These are phyloP conservation scores for Saccharomycopsis javanensis DNA, from an alignment of 805 yeast species.

Conservation along the genomic window DNA sequence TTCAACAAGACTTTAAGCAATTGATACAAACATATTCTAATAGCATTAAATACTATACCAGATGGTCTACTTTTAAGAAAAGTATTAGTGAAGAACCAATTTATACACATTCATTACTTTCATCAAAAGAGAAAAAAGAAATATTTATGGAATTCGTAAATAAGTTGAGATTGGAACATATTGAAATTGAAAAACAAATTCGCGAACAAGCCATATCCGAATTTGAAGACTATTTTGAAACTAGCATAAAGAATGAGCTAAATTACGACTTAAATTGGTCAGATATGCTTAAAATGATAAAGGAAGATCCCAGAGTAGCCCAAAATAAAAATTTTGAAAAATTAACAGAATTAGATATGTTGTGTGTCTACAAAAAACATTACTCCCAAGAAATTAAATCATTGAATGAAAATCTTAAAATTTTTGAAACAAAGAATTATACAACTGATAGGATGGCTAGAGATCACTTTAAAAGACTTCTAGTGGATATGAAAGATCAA, in stretches of 20 bases:
- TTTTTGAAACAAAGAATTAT: constrained; percentile 33
- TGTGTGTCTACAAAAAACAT: constrained; percentile 39
- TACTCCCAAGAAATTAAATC: constrained; percentile 25
- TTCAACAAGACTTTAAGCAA: constrained; percentile 42
- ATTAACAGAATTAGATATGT: constrained; percentile 50
- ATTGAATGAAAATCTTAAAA: constrained; percentile 21
- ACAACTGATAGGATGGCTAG: constrained; percentile 59
- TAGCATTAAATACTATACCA: constrained; percentile 41
- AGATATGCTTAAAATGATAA: constrained; percentile 28
- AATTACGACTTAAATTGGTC: constrained; percentile 30
- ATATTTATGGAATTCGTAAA: constrained; percentile 44
- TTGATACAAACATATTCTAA: constrained; percentile 35
- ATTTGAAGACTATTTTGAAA: constrained; percentile 40
- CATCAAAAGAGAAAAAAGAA: constrained; percentile 46
- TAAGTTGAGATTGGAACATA: constrained; percentile 28
- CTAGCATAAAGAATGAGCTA: constrained; percentile 20
- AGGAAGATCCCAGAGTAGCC: constrained; percentile 41
- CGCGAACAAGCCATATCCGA: constrained; percentile 44
- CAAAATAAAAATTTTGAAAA: constrained; percentile 47
- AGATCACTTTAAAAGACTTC: constrained; percentile 40
- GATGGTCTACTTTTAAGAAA: constrained; percentile 54
- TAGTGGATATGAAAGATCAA: constrained; percentile 29
- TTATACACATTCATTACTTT: constrained; percentile 48
- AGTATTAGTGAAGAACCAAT: constrained; percentile 55
- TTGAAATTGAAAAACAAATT: constrained; percentile 22